Evolutionary conservation across 176 grass and related monocot species (phyloP).

Genomic region (Cocos nucifera): DNA sequence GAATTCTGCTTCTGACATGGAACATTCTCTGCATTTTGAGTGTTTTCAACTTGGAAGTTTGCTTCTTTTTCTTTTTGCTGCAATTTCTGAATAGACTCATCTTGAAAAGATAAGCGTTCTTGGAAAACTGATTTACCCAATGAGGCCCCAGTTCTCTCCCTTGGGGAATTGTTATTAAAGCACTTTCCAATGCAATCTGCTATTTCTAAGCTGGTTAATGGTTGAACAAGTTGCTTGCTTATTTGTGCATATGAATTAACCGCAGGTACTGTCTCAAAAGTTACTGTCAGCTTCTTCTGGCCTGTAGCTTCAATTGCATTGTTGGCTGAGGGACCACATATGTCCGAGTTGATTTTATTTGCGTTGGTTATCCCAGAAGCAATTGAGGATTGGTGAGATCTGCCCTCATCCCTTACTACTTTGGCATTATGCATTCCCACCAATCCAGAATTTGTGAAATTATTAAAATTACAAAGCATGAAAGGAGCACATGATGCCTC

Average conservation of each 20-base stretch:
- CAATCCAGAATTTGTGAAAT: neutral
- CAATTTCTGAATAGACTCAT: constrained; percentile 15
- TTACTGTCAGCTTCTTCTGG: constrained; percentile 9
- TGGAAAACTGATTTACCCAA: constrained; percentile 1
- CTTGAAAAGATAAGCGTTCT: constrained; percentile 10
- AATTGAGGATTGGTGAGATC: constrained; percentile 20
- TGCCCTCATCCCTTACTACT: constrained; percentile 13
- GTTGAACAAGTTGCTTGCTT: constrained; percentile 24
- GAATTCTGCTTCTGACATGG: constrained; percentile 18
- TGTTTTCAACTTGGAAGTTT: constrained; percentile 13
- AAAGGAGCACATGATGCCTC: neutral
- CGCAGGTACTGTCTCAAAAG: constrained; percentile 18
- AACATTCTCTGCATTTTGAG: constrained; percentile 4
- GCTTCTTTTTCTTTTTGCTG: constrained; percentile 4
- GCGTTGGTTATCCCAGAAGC: constrained; percentile 21
- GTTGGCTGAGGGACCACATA: neutral
- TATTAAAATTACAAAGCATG: neutral
- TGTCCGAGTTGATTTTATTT: constrained; percentile 28
- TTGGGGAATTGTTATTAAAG: constrained; percentile 11
- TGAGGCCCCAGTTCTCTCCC: constrained; percentile 19
- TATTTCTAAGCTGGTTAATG: constrained; percentile 24
- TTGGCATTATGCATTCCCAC: constrained; percentile 22
- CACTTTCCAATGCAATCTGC: constrained; percentile 18
- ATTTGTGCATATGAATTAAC: constrained; percentile 19
- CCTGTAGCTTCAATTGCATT: constrained; percentile 4